A percentile compares a stretch with the other conserved stretches of the same genome.
phyloP scores from a whole-genome alignment of 306 rosid genomes.

The Begonia peltatifolia region DNA sequence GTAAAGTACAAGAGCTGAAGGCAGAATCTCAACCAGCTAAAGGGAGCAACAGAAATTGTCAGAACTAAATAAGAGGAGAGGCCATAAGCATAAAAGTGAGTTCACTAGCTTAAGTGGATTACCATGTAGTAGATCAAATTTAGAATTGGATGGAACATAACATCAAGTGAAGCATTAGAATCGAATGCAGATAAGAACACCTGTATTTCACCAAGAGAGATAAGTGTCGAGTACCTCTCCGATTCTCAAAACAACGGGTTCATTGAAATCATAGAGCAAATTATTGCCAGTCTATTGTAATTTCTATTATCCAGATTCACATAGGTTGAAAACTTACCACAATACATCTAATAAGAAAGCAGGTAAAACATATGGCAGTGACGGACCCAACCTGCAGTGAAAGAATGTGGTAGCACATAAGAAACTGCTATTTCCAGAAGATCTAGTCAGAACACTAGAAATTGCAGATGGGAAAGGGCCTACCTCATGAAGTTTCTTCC shows the following conservation, averaged over 20 bases:
- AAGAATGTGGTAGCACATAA: not conserved
- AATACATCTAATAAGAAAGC: conserved; percentile 83
- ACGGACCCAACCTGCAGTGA: conserved; percentile 87
- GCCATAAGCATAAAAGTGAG: not conserved
- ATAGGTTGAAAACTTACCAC: conserved; percentile 35
- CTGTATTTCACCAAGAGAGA: conserved; percentile 24
- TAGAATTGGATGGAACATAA: conserved; percentile 47
- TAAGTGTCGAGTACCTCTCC: no score
- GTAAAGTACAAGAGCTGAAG: conserved; percentile 86
- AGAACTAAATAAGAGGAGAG: conserved; percentile 7
- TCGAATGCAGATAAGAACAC: conserved; percentile 64
- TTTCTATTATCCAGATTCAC: no score
- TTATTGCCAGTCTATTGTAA: no score
- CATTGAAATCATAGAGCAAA: no score
- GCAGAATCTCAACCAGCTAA: conserved; percentile 87
- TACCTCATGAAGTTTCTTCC: conserved; percentile 97
- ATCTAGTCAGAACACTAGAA: conserved; percentile 3
- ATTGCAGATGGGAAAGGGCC: not conserved
- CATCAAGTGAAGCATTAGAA: conserved; percentile 67
- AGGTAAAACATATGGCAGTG: conserved; percentile 89
- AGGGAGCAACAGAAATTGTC: conserved; percentile 9
- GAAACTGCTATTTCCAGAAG: no score
- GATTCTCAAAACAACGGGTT: no score
- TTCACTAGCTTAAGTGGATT: conserved; percentile 12
- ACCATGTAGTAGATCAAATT: conserved; percentile 79